Base-by-base conservation (phyloP, 2,329 filamentous ascomycete genomes). In the Talaromyces sp. region DNA sequence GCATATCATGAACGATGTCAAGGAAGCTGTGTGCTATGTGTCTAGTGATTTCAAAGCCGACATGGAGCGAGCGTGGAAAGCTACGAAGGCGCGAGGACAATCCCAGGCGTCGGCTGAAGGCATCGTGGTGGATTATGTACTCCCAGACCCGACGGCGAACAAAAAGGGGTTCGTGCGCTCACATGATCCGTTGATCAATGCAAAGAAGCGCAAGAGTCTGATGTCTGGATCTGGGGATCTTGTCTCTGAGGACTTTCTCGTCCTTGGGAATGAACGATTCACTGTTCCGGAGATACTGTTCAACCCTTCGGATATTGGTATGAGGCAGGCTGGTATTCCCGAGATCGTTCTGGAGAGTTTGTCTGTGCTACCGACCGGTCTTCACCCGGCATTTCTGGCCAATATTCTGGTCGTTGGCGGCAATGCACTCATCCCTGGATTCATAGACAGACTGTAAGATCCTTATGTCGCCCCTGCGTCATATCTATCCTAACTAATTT, bases 1-100 rank as follows among this genome's bases (percentile, higher is more conserved):
- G 0, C 89, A 96, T 76, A 89, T 98, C 60, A 92, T 97, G 75
- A 97, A 97, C 72, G 91, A 97, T 76, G 93, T 98, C 78, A 99
- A 99, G 74, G 95, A 99, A 75, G 85, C 89, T 4, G 88, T 90
- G 0, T 96, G 92, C 74, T 98, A 90, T 71, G 88, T 97, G 11
- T 90, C 90, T 2, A 80, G 86, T 0, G 87, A 96, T 73, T 97
- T 98, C 76, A 81, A 83, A 31, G 73, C 76, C 7, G 92, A 97
- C 70, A 85, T 99, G 41, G 93, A 98, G 68, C 85, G 84, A 68
- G 89, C 89, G 0, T 97, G 93, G 92, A 95, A 92, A 76, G 90
- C 89, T 7, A 87, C 90, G 1, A 81, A 87, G 66, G 77, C 76
- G 58, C 73, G 73, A 33, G 68, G 67, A 27, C 70, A 73, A 58